These are phyloP conservation scores for Claviceps purpurea DNA, from an alignment of 2,329 filamentous ascomycete species.

Conservation along the genomic window DNA sequence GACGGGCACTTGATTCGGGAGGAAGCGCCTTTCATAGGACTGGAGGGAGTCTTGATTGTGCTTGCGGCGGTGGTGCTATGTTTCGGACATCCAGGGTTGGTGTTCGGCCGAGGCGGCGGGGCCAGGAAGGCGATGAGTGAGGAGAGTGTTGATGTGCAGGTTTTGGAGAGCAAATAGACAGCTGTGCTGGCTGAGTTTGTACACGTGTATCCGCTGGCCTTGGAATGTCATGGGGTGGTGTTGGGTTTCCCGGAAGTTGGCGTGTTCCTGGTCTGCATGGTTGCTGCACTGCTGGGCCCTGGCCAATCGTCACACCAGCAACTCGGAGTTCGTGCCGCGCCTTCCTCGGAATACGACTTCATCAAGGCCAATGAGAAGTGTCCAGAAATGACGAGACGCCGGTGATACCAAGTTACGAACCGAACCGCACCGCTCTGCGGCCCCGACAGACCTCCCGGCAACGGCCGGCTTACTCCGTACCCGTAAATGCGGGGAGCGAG, in stretches of 20 bases:
- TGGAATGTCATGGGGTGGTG: background rate
- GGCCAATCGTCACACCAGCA: background rate
- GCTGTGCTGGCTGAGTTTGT: too few relatives aligned
- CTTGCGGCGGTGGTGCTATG: slow-evolving; percentile 23
- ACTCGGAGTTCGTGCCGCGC: background rate
- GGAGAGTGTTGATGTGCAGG: slow-evolving; percentile 10
- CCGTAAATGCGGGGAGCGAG: too few relatives aligned
- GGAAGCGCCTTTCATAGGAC: slow-evolving; percentile 36
- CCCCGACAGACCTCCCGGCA: too few relatives aligned
- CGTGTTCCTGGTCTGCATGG: background rate
- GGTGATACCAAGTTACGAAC: too few relatives aligned
- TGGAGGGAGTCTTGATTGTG: slow-evolving; percentile 33
- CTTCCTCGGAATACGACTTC: background rate
- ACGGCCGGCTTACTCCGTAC: too few relatives aligned
- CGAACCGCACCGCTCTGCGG: too few relatives aligned
- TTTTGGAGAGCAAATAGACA: background rate
- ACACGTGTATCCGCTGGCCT: background rate
- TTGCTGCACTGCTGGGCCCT: background rate
- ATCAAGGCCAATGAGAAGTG: too few relatives aligned
- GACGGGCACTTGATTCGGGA: slow-evolving; percentile 38
- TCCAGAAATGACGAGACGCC: too few relatives aligned
- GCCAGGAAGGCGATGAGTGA: slow-evolving; percentile 11
- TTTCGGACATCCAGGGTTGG: slow-evolving; percentile 29
- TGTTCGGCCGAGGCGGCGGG: slow-evolving; percentile 16
- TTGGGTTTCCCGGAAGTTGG: too few relatives aligned